Evolutionary conservation across 2,329 filamentous ascomycete genomes (phyloP), one percentile per base, ranked within the genome.

Genomic region (Dactylellina cionopaga): DNA sequence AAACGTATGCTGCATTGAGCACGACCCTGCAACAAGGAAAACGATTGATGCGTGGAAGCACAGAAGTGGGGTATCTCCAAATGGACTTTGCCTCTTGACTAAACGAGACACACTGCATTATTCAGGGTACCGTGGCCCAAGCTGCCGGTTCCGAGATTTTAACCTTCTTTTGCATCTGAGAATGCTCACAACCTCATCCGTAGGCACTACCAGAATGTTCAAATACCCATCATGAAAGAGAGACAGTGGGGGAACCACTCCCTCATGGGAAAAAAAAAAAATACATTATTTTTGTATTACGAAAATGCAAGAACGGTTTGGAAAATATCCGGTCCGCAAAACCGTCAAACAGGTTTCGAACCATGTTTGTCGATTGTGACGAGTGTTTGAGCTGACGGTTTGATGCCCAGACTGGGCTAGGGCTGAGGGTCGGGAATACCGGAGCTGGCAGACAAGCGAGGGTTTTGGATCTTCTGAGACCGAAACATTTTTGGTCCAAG

Each of bases 101-200:
- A 69, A 69, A 69, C 56, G 58, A 62, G 51, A 44, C 37, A n/a
- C n/a, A 44, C 44, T 71, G 66, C 66, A 58, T 49, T 41, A 71
- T 58, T 71, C 58, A 71, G 55, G 66, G 58, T 70, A 63, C 49
- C 56, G 49, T 71, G 66, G 49, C 52, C 66, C 58, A 71, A 58
- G 58, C 66, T 63, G 49, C 66, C 49, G 51, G 66, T 71, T 64
- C 58, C 55, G 58, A 71, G 58, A 71, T 71, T 71, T 63, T 63
- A 69, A 69, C 55, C 56, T 62, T 71, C 58, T 70, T 62, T 56
- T 63, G 66, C 66, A 64, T 71, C 66, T 52, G 24, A 56, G 29
- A 55, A 52, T 47, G 25, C 49, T 56, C 19, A 65, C 49, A 25
- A 65, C 49, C 47, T 47, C 41, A 65, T 56, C 39, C 60, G 49